phyloP scores from a whole-genome alignment of 106 monocot species.

The Dendrobium chrysotoxum region DNA sequence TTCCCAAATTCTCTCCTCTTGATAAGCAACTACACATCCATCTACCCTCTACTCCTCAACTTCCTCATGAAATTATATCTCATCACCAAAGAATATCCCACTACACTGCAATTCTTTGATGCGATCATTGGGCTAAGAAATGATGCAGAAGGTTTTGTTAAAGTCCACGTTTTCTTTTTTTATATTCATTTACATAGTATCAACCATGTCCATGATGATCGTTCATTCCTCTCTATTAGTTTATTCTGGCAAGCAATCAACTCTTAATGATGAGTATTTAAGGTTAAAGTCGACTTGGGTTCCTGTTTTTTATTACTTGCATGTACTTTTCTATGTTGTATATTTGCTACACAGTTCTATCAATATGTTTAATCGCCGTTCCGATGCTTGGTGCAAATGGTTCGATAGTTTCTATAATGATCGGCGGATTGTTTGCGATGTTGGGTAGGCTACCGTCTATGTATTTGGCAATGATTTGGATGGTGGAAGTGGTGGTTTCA shows the following conservation, averaged over 20 bases:
- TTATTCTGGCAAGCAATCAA: conserved; percentile 7
- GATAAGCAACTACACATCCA: conserved; percentile 11
- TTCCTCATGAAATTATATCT: conserved; percentile 14
- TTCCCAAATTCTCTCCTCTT: conserved; percentile 9
- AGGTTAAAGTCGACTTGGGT: conserved; percentile 12
- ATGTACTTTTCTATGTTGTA: conserved; percentile 16
- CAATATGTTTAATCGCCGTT: conserved; percentile 6
- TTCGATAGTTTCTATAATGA: neutral
- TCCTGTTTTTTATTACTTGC: neutral
- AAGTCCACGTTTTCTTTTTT: neutral
- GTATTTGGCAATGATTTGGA: conserved; percentile 19
- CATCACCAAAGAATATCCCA: conserved; percentile 9
- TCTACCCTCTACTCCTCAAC: conserved; percentile 11
- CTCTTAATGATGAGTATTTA: neutral
- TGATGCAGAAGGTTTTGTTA: conserved; percentile 2
- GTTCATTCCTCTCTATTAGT: conserved; percentile 6
- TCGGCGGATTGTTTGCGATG: neutral
- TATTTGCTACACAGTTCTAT: conserved; percentile 6
- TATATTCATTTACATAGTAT: neutral
- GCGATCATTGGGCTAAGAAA: neutral
- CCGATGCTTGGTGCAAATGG: conserved; percentile 12
- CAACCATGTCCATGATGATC: conserved; percentile 9
- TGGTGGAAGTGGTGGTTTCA: conserved; percentile 20
- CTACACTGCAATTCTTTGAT: conserved; percentile 13
- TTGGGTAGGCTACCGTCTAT: conserved; percentile 4